phyloP scores from a whole-genome alignment of 768 basidiomycete genomes.

The Lactarius hengduanensis region DNA sequence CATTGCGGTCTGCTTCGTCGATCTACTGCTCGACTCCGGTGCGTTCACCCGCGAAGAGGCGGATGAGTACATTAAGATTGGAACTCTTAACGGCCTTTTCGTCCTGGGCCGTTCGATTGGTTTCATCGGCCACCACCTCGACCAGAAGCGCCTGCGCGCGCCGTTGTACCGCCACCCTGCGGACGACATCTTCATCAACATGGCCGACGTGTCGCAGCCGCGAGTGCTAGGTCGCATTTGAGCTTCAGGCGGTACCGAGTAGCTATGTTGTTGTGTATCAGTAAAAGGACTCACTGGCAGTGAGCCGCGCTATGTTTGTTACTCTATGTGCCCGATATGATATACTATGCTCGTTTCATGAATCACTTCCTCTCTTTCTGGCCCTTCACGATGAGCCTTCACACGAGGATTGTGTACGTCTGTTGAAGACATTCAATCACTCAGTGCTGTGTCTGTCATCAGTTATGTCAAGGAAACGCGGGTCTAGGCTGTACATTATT shows the following conservation, averaged over 20 bases:
- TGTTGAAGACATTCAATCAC: neutral
- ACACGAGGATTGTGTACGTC: neutral
- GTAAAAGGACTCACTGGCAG: conserved; percentile 10
- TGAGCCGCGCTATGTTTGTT: conserved; percentile 9
- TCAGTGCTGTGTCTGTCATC: neutral
- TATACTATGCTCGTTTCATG: conserved; percentile 19
- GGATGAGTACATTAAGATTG: conserved; percentile 97
- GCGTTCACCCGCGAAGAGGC: conserved; percentile 96
- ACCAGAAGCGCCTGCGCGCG: conserved; percentile 93
- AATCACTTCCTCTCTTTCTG: conserved; percentile 8
- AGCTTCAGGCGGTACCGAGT: conserved; percentile 3
- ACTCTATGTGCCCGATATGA: conserved; percentile 13
- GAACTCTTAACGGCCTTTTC: conserved; percentile 93
- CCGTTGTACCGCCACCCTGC: conserved; percentile 94
- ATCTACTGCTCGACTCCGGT: conserved; percentile 86
- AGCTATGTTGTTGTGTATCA: conserved; percentile 20
- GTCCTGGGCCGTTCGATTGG: conserved; percentile 97
- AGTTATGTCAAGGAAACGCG: neutral
- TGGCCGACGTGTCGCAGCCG: conserved; percentile 81
- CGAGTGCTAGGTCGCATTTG: conserved; percentile 59
- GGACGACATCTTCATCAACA: conserved; percentile 95
- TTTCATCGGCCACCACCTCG: conserved; percentile 94
- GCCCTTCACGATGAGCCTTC: neutral
- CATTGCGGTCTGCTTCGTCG: conserved; percentile 95
- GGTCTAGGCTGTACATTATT: neutral